These are phyloP conservation scores for Phytophthora megakarya DNA, from an alignment of 352 stramenopile genomes.

Conservation along the genomic window DNA sequence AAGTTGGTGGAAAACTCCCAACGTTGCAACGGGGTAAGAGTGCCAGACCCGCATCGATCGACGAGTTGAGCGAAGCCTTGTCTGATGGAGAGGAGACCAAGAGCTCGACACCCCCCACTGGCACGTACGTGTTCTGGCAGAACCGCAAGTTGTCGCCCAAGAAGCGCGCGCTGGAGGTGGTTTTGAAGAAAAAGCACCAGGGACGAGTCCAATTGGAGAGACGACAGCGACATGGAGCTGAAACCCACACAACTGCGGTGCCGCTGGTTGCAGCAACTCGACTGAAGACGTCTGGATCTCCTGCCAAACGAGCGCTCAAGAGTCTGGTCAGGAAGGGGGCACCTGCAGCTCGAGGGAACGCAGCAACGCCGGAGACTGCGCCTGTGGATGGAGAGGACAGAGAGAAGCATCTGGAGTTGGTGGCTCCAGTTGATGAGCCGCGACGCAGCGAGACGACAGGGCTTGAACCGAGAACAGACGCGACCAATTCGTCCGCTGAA, in stretches of 20 bases:
- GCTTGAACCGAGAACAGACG: neutral
- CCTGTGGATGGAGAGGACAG: neutral
- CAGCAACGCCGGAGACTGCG: neutral
- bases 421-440: neutral
- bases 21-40: slow-evolving; percentile 48
- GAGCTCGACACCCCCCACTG: slow-evolving; percentile 37
- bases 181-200: slow-evolving; percentile 71
- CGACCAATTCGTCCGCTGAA: neutral
- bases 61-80: neutral
- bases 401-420: slow-evolving; percentile 2
- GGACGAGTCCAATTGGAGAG: slow-evolving; percentile 30
- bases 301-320: slow-evolving; percentile 23
- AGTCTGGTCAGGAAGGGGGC: slow-evolving; percentile 16
- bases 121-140: slow-evolving; percentile 62
- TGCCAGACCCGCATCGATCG: slow-evolving; percentile 1
- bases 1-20: slow-evolving; percentile 51
- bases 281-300: slow-evolving; percentile 22
- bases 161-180: slow-evolving; percentile 66
- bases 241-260: slow-evolving; percentile 1
- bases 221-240: slow-evolving; percentile 2
- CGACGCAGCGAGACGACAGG: slow-evolving; percentile 3
- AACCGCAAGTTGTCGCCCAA: slow-evolving; percentile 72
- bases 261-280: neutral
- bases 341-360: neutral
- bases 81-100: slow-evolving; percentile 11